Base-by-base conservation (phyloP, 192 early-diverging fungal species). In the Chytriomyces confervae region DNA sequence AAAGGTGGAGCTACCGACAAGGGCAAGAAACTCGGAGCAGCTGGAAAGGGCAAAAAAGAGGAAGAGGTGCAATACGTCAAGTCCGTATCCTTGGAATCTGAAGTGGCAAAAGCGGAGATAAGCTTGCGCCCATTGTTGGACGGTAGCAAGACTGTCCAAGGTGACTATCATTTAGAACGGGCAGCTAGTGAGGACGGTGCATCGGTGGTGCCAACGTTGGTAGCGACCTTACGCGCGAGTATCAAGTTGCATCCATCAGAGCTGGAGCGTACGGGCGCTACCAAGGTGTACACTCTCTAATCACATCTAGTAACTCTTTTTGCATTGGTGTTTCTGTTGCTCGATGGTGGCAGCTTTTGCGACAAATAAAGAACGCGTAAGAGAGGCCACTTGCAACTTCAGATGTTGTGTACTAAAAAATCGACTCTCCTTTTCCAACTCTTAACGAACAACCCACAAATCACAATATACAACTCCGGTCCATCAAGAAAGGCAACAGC, bases 11-110 rank as follows among this genome's bases (percentile, higher is more conserved):
- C 24, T 4, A 7, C 66, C 11, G 67, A 69, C 61, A 62, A 68
- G 20, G 66, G 69, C 68, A 62, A 71, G 47, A 69, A 69, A 0
- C 27, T 50, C 1, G 43, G 24, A 7, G 7, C 3, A 29, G 45
- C 46, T 46, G 49, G 72, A 71, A 61, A 11, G 9, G 62, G 62
- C 20, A 71, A 65, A 50, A 70, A 79, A 9, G 77, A 79, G n/a
- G 77, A 72, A 4, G 53, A 27, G 72, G 77, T 65, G 2, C 69
- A 61, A 23, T 79, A 72, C 50, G 61, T 27, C 8, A 72, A 72
- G 57, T 18, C 20, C 48, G 49, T 72, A 9, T 69, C 62, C 13
- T 11, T 10, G 7, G 69, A 79, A 44, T 62, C 16, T 9, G 63
- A 61, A 16, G 7, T 79, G 10, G 77, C 43, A 0, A 24, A 72